Conservation (phyloP, 345 rosid genomes). For the Alliaria petiolata region DNA sequence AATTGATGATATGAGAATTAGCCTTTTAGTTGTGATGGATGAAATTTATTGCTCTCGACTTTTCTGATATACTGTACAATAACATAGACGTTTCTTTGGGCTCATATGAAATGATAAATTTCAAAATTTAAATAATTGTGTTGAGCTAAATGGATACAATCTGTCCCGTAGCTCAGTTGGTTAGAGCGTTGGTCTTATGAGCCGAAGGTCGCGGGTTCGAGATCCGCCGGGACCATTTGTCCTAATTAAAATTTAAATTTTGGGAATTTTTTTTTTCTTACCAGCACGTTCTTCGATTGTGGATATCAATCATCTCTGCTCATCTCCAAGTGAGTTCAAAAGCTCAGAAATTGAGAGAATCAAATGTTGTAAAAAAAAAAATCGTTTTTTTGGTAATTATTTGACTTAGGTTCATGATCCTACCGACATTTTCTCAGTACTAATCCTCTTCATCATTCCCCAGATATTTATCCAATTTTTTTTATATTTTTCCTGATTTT, state of each 20-base stretch:
- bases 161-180: constrained; percentile 99
- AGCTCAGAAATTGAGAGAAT: neutral
- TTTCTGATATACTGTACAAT: neutral
- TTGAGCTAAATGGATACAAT: fast-evolving
- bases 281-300: constrained; percentile 15
- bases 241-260: neutral
- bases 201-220: constrained; percentile 98
- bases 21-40: neutral
- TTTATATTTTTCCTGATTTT: neutral
- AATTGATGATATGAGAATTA: neutral
- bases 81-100: too few relatives aligned
- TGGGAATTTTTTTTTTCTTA: neutral
- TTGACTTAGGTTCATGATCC: neutral
- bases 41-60: neutral
- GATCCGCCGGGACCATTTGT: constrained; percentile 72
- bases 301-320: neutral
- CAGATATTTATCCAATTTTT: neutral
- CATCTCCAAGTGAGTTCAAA: neutral
- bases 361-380: neutral
- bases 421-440: neutral
- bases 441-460: neutral
- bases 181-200: constrained; percentile 99
- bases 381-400: neutral
- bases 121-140: fast-evolving
- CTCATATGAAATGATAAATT: neutral